These are phyloP conservation scores for Stygiomarasmius scandens DNA, from an alignment of 1,284 basidiomycete species.

Conservation along the genomic window DNA sequence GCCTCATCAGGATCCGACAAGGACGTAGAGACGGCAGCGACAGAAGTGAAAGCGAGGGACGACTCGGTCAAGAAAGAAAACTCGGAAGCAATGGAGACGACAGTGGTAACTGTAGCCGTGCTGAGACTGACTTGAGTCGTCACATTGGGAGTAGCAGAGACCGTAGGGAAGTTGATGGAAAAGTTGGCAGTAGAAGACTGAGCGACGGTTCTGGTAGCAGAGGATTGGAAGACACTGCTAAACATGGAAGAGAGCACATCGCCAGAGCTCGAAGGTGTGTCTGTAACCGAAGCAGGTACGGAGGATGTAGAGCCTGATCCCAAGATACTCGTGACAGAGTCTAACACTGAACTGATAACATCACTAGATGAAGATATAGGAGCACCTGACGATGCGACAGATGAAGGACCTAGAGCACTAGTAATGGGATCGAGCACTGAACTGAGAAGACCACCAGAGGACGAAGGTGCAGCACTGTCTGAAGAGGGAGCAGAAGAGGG, in stretches of 20 bases:
- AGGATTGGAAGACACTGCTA: slow-evolving; percentile 3
- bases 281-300: neutral
- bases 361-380: neutral
- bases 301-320: neutral
- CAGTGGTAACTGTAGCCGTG: slow-evolving; percentile 16
- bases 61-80: slow-evolving; percentile 44
- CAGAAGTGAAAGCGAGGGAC: slow-evolving; percentile 43
- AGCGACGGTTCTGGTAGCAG: neutral
- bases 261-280: neutral
- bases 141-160: slow-evolving; percentile 1
- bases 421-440: neutral
- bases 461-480: no score
- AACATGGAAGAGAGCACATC: slow-evolving; percentile 1
- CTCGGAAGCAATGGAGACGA: slow-evolving; percentile 33
- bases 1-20: slow-evolving; percentile 60
- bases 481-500: neutral
- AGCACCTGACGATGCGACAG: neutral
- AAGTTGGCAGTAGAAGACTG: neutral
- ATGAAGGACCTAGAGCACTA: neutral
- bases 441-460: neutral
- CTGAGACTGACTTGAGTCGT: slow-evolving; percentile 14
- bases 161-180: slow-evolving; percentile 14
- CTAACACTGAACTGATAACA: neutral
- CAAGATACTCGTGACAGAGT: neutral
- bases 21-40: slow-evolving; percentile 34